Evolutionary conservation across 306 rosid genomes (phyloP).

Genomic region (Cucurbita maxima): DNA sequence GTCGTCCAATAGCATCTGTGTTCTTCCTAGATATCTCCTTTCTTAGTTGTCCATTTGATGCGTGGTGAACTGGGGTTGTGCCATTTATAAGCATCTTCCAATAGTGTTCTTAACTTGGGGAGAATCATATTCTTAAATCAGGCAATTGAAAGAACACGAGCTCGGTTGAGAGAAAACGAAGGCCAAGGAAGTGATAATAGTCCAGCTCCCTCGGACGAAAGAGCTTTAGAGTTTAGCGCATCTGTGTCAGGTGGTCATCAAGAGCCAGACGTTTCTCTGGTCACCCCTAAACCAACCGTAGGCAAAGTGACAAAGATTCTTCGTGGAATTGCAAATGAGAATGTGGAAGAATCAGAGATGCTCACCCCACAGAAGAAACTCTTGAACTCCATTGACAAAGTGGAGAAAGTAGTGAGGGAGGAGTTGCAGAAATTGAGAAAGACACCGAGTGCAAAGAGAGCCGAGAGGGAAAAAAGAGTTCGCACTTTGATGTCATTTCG

Average conservation of each 20-base stretch:
- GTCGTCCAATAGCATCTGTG: neutral
- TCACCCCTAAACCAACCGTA: conserved; percentile 19
- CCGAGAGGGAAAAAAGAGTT: conserved; percentile 52
- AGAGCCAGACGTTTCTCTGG: conserved; percentile 11
- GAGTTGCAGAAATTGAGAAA: conserved; percentile 47
- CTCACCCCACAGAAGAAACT: conserved; percentile 75
- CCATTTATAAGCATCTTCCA: neutral
- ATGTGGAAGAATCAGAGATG: conserved; percentile 19
- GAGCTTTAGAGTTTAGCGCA: conserved; percentile 2
- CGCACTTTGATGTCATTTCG: conserved; percentile 81
- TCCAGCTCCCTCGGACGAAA: conserved; percentile 15
- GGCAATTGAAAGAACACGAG: conserved; percentile 76
- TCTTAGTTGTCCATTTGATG: neutral
- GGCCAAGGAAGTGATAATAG: conserved; percentile 20
- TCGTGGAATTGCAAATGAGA: conserved; percentile 22
- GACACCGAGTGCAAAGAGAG: conserved; percentile 60
- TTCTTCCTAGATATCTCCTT: neutral
- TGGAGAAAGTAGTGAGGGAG: conserved; percentile 55
- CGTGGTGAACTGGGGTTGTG: neutral
- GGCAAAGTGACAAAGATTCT: conserved; percentile 32
- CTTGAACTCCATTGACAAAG: conserved; percentile 43
- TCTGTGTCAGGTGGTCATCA: conserved; percentile 16
- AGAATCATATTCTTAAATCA: neutral
- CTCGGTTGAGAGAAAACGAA: conserved; percentile 25
- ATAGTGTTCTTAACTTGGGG: neutral